Percentiles rank a stretch among this genome's conserved stretches.
Evolutionary conservation across 225 moss, liverwort and hornwort species (phyloP).

Genomic region (Ulota crispa): DNA sequence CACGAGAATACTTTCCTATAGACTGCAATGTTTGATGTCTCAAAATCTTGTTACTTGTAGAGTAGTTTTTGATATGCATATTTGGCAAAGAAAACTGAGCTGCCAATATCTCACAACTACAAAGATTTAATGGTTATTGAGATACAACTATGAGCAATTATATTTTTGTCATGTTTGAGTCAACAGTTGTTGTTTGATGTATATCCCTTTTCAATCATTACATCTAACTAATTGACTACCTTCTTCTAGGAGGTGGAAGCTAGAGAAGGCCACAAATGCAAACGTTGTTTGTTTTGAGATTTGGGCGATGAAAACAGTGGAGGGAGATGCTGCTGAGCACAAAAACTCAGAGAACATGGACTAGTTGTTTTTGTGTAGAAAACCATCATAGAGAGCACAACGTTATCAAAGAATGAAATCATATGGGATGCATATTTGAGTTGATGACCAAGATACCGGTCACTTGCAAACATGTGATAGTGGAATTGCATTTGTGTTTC

Average conservation of each 20-base stretch:
- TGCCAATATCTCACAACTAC: too few relatives aligned
- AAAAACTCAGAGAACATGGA: neutral
- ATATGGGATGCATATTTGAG: neutral
- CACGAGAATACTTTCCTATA: too few relatives aligned
- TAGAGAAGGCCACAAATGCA: neutral
- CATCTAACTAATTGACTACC: too few relatives aligned
- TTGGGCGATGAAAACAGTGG: neutral
- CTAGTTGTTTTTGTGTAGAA: neutral
- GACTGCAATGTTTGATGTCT: too few relatives aligned
- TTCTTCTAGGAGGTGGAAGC: neutral
- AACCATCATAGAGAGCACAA: neutral
- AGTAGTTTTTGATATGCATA: too few relatives aligned
- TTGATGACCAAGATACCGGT: neutral
- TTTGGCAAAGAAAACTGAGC: too few relatives aligned
- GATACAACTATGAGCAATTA: too few relatives aligned
- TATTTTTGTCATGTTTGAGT: too few relatives aligned
- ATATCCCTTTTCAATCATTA: too few relatives aligned
- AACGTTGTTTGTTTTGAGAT: accelerated
- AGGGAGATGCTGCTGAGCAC: neutral
- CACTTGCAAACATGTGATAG: neutral
- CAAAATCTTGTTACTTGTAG: too few relatives aligned
- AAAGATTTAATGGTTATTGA: too few relatives aligned
- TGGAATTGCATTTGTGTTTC: neutral
- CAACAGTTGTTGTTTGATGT: too few relatives aligned
- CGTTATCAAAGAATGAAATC: neutral